A percentile compares a stretch with the other conserved stretches of the same genome.
Conservation (phyloP, 2,329 filamentous ascomycete genomes). For the Epichloe glyceriae region DNA sequence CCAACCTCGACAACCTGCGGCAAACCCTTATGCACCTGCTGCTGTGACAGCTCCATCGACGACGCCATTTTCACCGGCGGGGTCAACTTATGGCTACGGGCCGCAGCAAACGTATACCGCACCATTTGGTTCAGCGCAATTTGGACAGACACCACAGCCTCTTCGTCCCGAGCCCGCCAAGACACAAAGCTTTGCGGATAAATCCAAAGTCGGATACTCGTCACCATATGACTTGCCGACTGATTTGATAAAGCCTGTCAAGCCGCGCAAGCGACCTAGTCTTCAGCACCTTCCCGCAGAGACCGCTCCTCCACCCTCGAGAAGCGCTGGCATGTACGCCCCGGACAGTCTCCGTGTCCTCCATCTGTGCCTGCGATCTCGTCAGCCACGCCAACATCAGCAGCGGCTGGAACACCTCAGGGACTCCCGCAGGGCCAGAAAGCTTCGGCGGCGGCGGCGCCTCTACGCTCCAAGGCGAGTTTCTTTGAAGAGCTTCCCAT, state of each 20-base stretch:
- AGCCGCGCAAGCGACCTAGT: conserved; percentile 52
- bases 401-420: conserved; percentile 14
- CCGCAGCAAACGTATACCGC: conserved; percentile 11
- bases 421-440: conserved; percentile 19
- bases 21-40: conserved; percentile 17
- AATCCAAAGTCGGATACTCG: conserved; percentile 80
- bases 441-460: conserved; percentile 19
- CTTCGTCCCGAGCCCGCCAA: conserved; percentile 36
- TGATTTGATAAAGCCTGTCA: conserved; percentile 51
- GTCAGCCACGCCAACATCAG: background rate
- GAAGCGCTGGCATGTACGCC: conserved; percentile 47
- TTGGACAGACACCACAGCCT: conserved; percentile 23
- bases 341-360: conserved; percentile 13
- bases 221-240: conserved; percentile 94
- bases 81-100: conserved; percentile 9
- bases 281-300: conserved; percentile 39
- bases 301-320: conserved; percentile 37
- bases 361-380: conserved; percentile 11
- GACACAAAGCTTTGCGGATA: conserved; percentile 77
- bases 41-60: conserved; percentile 8
- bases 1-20: conserved; percentile 4
- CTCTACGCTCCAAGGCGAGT: conserved; percentile 32
- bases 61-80: conserved; percentile 12
- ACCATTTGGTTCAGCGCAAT: conserved; percentile 19
- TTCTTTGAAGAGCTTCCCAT: conserved; percentile 73